phyloP scores from a whole-genome alignment of 2,329 filamentous ascomycete genomes.

The Malbranchea cinnamomea region DNA sequence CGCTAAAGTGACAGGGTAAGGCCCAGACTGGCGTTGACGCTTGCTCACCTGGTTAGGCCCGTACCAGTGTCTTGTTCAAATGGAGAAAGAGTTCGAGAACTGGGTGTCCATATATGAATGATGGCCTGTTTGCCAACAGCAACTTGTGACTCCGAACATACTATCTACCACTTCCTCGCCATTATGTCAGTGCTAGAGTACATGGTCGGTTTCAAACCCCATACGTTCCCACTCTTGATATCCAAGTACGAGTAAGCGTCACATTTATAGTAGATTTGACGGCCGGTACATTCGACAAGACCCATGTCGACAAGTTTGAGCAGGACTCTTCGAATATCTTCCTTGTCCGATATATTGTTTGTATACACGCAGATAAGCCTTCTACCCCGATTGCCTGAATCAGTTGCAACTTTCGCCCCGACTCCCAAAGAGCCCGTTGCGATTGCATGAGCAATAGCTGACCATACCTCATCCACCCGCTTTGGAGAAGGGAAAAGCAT shows the following conservation, averaged over 20 bases:
- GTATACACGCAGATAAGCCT: slow-evolving; percentile 68
- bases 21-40: too few species aligned
- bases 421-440: slow-evolving; percentile 55
- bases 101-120: too few species aligned
- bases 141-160: slow-evolving; percentile 5
- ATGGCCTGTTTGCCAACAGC: too few species aligned
- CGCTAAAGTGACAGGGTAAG: too few species aligned
- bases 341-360: slow-evolving; percentile 51
- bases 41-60: too few species aligned
- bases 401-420: slow-evolving; percentile 56
- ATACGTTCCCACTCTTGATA: slow-evolving; percentile 45
- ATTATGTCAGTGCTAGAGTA: slow-evolving; percentile 27
- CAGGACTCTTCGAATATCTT: slow-evolving; percentile 56
- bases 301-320: slow-evolving; percentile 45
- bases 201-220: slow-evolving; percentile 42
- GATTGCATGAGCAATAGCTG: slow-evolving; percentile 49
- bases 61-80: too few species aligned
- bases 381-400: slow-evolving; percentile 18
- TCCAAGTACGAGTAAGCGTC: slow-evolving; percentile 56
- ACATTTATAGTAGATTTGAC: slow-evolving; percentile 62
- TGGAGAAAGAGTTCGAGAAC: too few species aligned
- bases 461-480: slow-evolving; percentile 32
- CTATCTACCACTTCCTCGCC: slow-evolving; percentile 13
- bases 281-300: slow-evolving; percentile 33
- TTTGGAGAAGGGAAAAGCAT: slow-evolving; percentile 16